Evolutionary conservation across 306 rosid genomes (phyloP), one percentile per base, ranked within the genome.

Genomic region (Bauhinia variegata): DNA sequence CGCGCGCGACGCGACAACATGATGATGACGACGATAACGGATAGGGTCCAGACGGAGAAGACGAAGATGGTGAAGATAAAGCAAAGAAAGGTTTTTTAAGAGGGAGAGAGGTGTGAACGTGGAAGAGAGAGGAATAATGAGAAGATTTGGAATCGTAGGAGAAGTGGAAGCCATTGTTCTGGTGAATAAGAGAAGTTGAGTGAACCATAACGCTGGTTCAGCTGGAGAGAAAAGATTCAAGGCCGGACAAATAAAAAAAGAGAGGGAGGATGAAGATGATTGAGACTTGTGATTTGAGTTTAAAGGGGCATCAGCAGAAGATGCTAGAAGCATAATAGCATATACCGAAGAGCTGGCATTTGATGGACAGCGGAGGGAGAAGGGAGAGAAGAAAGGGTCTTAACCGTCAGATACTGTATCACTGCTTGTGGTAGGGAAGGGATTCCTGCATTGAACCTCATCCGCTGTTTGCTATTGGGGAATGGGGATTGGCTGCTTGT

Each of bases 131-230:
- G 65, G 50, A 12, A 49, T 23, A 54, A 53, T 47, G 23, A 0
- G 66, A 68, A 78, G 84, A 12, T 63, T 71, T 78, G 58, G 77
- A 65, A 41, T 63, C 9, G 48, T 73, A 72, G 32, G 87, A 44
- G 85, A 86, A 86, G 54, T 72, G 57, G 57, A 78, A 74, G 23
- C 67, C 69, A 51, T 58, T 61, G 74, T 65, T 75, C 15, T 66
- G 85, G 61, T 63, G 89, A 63, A 84, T 73, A 8, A 80, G 69
- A 36, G 91, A 77, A 53, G 83, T 54, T 7, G 84, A 75, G 59
- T 56, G 82, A 78, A 88, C 63, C 97, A 90, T 86, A 42, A 32
- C 75, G 37, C 57, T 64, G 18, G 56, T 52, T 7, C 13, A 15
- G 17, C 4, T 41, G 34, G 43, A 48, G 8, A 56, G n/a, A 33